A percentile compares a stretch with the other conserved stretches of the same genome.
These are phyloP conservation scores for Fusarium haematococcum DNA, from an alignment of 2,329 filamentous ascomycete species.

Conservation along the genomic window DNA sequence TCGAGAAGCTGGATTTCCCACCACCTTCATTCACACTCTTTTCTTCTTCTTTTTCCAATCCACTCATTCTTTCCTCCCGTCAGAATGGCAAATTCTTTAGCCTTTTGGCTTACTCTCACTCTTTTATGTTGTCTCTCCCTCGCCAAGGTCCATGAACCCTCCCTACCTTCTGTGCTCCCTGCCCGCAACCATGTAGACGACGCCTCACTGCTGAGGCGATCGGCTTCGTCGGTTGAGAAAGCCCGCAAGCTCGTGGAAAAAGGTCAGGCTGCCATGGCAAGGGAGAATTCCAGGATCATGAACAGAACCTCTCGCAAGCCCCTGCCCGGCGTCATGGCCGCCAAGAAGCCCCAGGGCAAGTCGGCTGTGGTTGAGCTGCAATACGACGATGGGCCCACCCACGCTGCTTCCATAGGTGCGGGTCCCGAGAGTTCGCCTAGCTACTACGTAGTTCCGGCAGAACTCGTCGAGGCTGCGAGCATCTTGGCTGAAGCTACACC, in stretches of 20 bases:
- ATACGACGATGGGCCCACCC: background rate
- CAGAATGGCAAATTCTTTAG: no score
- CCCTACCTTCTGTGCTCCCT: no score
- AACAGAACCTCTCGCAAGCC: background rate
- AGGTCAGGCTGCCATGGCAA: slow-evolving; percentile 7
- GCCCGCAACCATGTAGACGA: background rate
- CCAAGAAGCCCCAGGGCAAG: no score
- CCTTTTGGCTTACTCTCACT: no score
- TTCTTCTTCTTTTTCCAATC: no score
- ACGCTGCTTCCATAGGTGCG: no score
- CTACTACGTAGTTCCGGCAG: background rate
- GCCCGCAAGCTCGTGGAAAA: slow-evolving; percentile 10
- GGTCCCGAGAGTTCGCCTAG: background rate
- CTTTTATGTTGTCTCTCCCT: no score
- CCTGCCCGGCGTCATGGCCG: no score
- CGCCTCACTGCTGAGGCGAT: background rate
- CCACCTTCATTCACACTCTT: no score
- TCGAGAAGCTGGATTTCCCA: no score
- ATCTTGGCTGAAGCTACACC: background rate
- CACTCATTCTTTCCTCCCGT: no score
- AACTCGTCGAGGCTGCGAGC: background rate
- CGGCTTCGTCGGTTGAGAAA: slow-evolving; percentile 1
- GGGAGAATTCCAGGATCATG: background rate
- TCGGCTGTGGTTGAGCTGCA: background rate
- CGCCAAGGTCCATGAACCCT: no score